Evolutionary conservation across 768 basidiomycete species (phyloP), one percentile per base, ranked within the genome.

Genomic region (Suillus alpinus): DNA sequence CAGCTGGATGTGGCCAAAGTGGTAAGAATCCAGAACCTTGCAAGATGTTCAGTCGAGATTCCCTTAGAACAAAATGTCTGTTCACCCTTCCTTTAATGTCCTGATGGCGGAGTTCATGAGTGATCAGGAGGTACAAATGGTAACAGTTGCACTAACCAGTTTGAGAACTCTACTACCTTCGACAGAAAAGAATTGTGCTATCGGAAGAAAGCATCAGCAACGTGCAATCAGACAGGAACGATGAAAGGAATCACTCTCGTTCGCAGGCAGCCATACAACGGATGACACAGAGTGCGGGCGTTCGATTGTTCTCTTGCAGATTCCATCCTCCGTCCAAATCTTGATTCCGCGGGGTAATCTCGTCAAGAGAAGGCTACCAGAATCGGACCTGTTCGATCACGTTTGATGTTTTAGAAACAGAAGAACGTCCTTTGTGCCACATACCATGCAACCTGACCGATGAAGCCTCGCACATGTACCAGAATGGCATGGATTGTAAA

Each of bases 311-410:
- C 74, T 77, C 60, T 67, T 76, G 65, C 82, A 82, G 43, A 83
- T 77, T 43, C 84, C 83, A 20, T 81, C 77, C 80, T 84, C 82
- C 68, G 75, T 79, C 83, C 83, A 84, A 56, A 84, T 72, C 68
- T 85, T 84, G 59, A 84, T 73, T 46, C 75, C 77, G 31, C 79
- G 80, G 58, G 71, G 76, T 59, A 80, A 75, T 66, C 81, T 81
- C 32, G 83, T 81, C 50, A 84, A 72, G 44, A 84, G 70, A 23
- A 73, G 61, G 59, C 62, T 69, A 26, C 83, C 77, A 53, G 73
- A 78, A 6, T 82, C 82, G 40, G 81, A 81, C 82, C 80, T 80
- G 51, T 58, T 29, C 60, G 59, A n/a, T 41, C 23, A 34, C 37
- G 32, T 37, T 34, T 67, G 26, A 63, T 65, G 31, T 50, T 47